Evolutionary conservation across 495 filamentous ascomycete species (phyloP).

Genomic region (Talaromyces thailandensis): DNA sequence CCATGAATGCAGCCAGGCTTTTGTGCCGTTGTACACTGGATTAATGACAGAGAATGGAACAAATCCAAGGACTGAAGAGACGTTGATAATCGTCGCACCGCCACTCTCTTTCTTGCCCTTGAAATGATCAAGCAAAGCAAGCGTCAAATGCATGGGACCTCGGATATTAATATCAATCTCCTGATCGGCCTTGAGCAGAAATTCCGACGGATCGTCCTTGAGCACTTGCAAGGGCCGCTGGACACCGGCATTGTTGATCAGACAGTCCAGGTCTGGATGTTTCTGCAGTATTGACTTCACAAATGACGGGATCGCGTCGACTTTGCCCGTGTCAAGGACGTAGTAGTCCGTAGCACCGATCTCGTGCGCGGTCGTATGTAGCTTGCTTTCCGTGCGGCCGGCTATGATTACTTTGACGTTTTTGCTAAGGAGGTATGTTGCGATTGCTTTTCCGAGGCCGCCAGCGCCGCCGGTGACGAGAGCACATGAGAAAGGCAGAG

Average conservation of each 20-base stretch:
- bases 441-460: constrained; percentile 36
- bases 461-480: constrained; percentile 37
- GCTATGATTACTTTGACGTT: constrained; percentile 38
- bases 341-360: constrained; percentile 30
- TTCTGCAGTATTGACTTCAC: constrained; percentile 21
- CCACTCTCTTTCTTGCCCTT: constrained; percentile 11
- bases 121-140: constrained; percentile 33
- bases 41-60: constrained; percentile 34
- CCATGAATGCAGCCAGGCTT: constrained; percentile 41
- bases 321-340: constrained; percentile 33
- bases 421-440: constrained; percentile 27
- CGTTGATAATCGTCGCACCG: constrained; percentile 31
- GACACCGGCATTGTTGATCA: constrained; percentile 31
- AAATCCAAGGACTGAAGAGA: constrained; percentile 36
- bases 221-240: constrained; percentile 17
- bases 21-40: constrained; percentile 40
- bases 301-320: constrained; percentile 24
- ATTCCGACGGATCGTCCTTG: constrained; percentile 7
- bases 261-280: constrained; percentile 38
- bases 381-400: constrained; percentile 36
- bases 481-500: constrained; percentile 23
- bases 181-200: constrained; percentile 32
- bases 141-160: constrained; percentile 38
- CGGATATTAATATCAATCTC: constrained; percentile 42
- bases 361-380: constrained; percentile 23